phyloP scores from a whole-genome alignment of 306 rosid species.

The Sicyos baderoa region DNA sequence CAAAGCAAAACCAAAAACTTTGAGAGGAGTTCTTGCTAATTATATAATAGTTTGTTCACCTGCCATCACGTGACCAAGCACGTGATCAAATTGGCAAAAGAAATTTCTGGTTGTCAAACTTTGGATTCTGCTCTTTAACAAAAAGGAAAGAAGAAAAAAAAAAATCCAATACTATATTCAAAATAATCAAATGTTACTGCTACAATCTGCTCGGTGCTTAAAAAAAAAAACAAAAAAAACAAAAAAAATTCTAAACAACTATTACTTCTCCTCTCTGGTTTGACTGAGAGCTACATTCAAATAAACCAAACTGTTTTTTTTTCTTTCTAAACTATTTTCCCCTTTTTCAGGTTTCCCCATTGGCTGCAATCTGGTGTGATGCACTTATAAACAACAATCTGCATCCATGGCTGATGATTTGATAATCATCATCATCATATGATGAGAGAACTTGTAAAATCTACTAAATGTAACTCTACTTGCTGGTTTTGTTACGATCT shows the following conservation, averaged over 20 bases:
- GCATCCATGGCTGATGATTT: constrained; percentile 13
- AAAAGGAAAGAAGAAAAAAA: background rate
- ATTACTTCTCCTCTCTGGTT: background rate
- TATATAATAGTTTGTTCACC: constrained; percentile 8
- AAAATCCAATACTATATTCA: background rate
- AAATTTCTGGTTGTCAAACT: constrained; percentile 41
- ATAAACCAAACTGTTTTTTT: background rate
- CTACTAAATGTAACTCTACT: background rate
- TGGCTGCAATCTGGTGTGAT: constrained; percentile 19
- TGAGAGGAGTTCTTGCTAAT: constrained; percentile 20
- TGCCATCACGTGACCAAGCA: constrained; percentile 52
- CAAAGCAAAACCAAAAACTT: constrained; percentile 48
- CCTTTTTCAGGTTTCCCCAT: background rate
- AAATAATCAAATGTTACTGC: constrained; percentile 30
- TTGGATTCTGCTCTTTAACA: constrained; percentile 53
- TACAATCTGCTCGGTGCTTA: constrained; percentile 15
- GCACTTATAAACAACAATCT: constrained; percentile 6
- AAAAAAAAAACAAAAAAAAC: background rate
- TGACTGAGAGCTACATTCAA: constrained; percentile 8
- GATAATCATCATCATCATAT: background rate
- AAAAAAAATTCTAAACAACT: background rate
- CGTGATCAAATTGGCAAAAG: constrained; percentile 39
- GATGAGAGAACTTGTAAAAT: background rate
- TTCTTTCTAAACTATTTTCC: background rate
- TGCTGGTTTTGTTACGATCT: background rate